Base-by-base conservation (phyloP, 2,329 filamentous ascomycete species). In the Chrysosporium keratinophilum region DNA sequence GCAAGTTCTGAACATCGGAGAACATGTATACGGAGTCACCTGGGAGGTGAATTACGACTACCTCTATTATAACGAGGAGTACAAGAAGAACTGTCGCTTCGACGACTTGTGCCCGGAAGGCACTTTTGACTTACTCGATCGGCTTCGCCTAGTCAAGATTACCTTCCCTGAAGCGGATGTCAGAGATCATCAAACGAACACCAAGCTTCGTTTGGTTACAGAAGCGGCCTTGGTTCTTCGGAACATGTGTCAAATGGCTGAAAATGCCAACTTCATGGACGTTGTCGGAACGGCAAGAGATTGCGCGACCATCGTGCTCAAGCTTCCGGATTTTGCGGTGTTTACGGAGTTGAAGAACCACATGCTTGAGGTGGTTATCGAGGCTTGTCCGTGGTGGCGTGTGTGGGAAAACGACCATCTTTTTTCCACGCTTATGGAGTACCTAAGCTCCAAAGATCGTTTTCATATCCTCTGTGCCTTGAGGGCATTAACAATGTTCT, bases 191-290 rank as follows among this genome's bases (percentile, higher is more conserved):
- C 77, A 83, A 5, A 87, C 86, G 60, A 77, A 80, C 12, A 83
- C 89, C 58, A 75, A 79, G 41, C 76, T 97, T 56, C 79, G 86
- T 11, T 80, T 88, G 59, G 78, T 95, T 57, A 91, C 85, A 20
- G 90, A 97, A 69, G 89, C 93, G 1, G 83, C 85, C 17, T 74
- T 97, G 45, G 90, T 95, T 15, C 76, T 97, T 42, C 82, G 93
- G 50, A 98, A 98, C 67, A 96, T 98, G 89, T 84, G 90, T n/a
- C 87, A 94, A 69, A 75, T 96, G 17, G 81, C 84, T 19, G 89
- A 95, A 58, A 98, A 98, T 65, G 91, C 91, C 0, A 72, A 78
- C 20, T 93, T 89, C 66, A 78, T 95, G 62, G 80, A 88, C 56
- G 80, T 80, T 14, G 64, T 65, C 23, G 65, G 66, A 6, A 77